These are phyloP conservation scores for Crepidotus variabilis DNA, from an alignment of 768 basidiomycete species.

Conservation along the genomic window DNA sequence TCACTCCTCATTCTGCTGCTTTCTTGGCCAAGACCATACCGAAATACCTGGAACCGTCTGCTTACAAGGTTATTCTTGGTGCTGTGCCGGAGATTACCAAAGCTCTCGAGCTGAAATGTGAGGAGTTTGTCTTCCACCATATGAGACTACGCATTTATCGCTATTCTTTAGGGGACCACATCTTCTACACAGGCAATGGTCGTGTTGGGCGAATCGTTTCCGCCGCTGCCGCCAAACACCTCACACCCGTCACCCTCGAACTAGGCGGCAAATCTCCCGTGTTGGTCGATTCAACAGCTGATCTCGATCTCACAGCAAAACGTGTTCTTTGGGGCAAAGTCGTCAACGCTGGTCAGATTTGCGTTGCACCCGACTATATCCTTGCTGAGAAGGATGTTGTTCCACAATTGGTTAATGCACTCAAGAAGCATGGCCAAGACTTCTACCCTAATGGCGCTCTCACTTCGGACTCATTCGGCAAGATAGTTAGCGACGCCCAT, in stretches of 20 bases:
- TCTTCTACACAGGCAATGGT: conserved; percentile 47
- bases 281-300: conserved; percentile 29
- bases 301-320: conserved; percentile 53
- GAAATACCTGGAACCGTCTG: conserved; percentile 7
- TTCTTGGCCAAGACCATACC: conserved; percentile 31
- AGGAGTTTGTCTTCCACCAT: no score
- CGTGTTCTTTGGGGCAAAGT: conserved; percentile 67
- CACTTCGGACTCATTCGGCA: no score
- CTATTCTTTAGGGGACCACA: conserved; percentile 24
- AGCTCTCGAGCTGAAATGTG: conserved; percentile 12
- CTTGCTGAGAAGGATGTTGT: conserved; percentile 36
- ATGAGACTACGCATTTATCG: no score
- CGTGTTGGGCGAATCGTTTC: conserved; percentile 46
- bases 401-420: conserved; percentile 40
- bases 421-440: conserved; percentile 36
- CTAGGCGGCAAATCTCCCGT: conserved; percentile 51
- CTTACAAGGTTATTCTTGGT: conserved; percentile 8
- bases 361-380: conserved; percentile 53
- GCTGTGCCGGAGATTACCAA: conserved; percentile 8
- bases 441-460: no score
- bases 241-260: conserved; percentile 55
- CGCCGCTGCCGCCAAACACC: conserved; percentile 47
- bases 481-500: conserved; percentile 53
- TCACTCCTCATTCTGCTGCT: conserved; percentile 41
- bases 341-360: conserved; percentile 67